Evolutionary conservation across 768 basidiomycete species (phyloP), one percentile per base, ranked within the genome.

Genomic region (Leccinum imitatum): DNA sequence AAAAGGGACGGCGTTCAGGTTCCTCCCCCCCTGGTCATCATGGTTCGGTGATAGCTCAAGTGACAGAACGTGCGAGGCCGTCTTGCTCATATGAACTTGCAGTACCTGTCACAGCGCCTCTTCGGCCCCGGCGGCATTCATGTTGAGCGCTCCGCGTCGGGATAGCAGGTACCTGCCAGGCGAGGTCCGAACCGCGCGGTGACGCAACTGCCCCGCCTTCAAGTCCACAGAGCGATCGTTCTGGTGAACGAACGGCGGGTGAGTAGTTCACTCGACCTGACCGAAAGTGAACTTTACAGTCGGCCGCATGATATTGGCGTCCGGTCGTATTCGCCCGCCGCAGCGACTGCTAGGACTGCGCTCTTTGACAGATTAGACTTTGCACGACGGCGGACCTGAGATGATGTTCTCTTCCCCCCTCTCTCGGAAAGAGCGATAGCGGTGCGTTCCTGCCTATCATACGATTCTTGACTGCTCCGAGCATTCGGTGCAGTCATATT

Each of bases 361-460:
- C 25, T 25, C 27, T 30, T 51, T 25, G 15, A 17, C 15, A 47
- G 47, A 64, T 64, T 64, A 65, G 54, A 47, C 54, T 57, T 62
- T 57, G 61, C 37, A 19, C n/a, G 9, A 13, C 39, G 9, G 41
- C 41, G 41, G 41, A 46, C 44, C 41, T 44, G 17, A 44, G 4
- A 41, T 1, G 15, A 39, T 39, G 41, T 19, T 46, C 44, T 13
- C 44, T 41, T 10, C 41, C 41, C 17, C 33, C 33, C 9, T n/a
- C 41, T 44, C 41, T n/a, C 41, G 41, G 9, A n/a, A 9, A n/a
- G 39, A n/a, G 6, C 17, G 8, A 44, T 44, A n/a, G 41, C 41
- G 39, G 39, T 41, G 8, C 39, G 41, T 44, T 44, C 41, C 41
- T 44, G 41, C 41, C 41, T 44, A 44, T 44, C 41, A 44, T n/a